Base-by-base conservation (phyloP, 352 stramenopile genomes). In the Phytophthora rubi region DNA sequence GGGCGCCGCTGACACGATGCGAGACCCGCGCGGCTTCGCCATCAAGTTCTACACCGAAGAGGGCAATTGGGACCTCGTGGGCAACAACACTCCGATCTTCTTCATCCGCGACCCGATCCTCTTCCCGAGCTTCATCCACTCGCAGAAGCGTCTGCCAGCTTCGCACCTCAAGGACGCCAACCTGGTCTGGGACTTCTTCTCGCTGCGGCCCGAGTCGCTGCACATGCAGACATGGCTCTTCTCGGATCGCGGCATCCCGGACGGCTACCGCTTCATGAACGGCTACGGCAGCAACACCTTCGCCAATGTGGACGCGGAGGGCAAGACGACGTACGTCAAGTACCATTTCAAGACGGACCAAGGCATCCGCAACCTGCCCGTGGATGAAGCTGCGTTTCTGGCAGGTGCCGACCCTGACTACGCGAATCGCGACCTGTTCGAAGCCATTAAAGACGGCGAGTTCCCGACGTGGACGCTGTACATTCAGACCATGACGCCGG, bases 11-110 rank as follows among this genome's bases (percentile, higher is more conserved):
- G 92, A 98, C 64, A 96, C 89, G 16, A 88, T 80, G 3, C 82
- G 92, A 8, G 89, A 98, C 58, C 88, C 89, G 4, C 80, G 92
- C 3, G 92, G 92, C 0, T 97, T 97, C 65, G 83, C 92, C 3
- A 47, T 98, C 16, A 98, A 98, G 65, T 97, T 98, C 66, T 97
- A 97, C 79, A 97, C 89, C 12, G 83, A 97, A 62, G 91, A 98
- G 59, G 92, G 92, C 32, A 97, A 97, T 62, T 97, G 81, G 85
- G 91, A 97, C 68, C 68, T 97, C 6, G 90, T 97, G 28, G 74
- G 83, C 32, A 97, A 96, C 79, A 97, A 97, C 71, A 97, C 89
- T 33, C 92, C 92, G 2, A 89, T 97, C 33, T 98, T 98, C 70
- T 97, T 97, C 78, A 88, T 97, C 53, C 82, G 91, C 8, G 91